Evolutionary conservation across 768 basidiomycete genomes (phyloP), one percentile per base, ranked within the genome.

Genomic region (Collybia nuda): DNA sequence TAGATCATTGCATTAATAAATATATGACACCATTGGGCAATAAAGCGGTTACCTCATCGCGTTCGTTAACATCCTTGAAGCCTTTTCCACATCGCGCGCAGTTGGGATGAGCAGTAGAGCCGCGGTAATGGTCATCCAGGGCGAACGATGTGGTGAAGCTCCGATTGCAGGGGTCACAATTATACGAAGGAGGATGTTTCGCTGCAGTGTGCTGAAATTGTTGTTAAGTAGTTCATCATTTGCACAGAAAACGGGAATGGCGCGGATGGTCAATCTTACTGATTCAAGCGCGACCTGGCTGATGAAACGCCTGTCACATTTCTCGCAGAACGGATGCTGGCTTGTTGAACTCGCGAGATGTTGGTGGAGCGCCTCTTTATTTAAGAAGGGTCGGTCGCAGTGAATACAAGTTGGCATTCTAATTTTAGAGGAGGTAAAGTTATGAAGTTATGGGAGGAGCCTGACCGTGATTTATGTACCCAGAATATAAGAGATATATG

Each of bases 101-200:
- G 32, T 75, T 79, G 0, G 77, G 75, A 55, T 80, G 78, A 6
- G 62, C 61, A 19, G 65, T 51, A 8, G 73, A 72, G 3, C 75
- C 77, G 12, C 74, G 62, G 52, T 74, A 78, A 48, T 79, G 78
- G 51, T 76, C 76, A 5, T 76, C 71, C 11, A 77, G 59, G 1
- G 73, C 71, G 36, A 69, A 67, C 14, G 61, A 66, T 7, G 67
- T 67, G 21, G 61, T 57, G 49, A 64, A 77, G 2, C 53, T 59
- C 35, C 69, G 56, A n/a, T 63, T 60, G 53, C 74, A 76, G 11
- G 58, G 50, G 2, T 53, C 49, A 45, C 74, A 76, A 50, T 68
- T 67, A 52, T 62, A 76, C 3, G 67, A 70, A 2, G 70, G 68
- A 6, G 73, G 72, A 47, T 75, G 73, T 53, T 68, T 72, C 15